Base-by-base conservation (phyloP, 2,329 filamentous ascomycete genomes). In the Pseudocercospora vitis region DNA sequence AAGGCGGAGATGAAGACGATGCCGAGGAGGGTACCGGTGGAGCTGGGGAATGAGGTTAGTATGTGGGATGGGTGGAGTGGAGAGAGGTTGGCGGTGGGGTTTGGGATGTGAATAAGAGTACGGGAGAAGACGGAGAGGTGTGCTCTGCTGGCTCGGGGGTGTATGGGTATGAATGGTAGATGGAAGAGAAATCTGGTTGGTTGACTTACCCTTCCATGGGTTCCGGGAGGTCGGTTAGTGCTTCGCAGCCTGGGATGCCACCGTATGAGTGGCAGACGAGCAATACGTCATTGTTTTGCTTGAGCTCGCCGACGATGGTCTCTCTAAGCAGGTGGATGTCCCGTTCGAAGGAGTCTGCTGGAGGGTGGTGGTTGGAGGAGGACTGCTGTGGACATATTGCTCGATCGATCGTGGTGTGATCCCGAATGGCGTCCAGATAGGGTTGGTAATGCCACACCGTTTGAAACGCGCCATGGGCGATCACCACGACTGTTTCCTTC, bases 1-100 rank as follows among this genome's bases (percentile, higher is more conserved):
- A 63, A 61, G 1, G 60, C 59, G 8, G 60, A 57, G 7, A 63
- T 54, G 47, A 59, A 63, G 40, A 63, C 57, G 4, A 61, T 58
- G 2, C 55, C 53, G 2, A 58, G 40, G n/a, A 63, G 42, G 19
- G 40, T 51, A 3, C 58, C 58, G 3, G 16, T 18, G 8, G 21
- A n/a, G n/a, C n/a, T n/a, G n/a, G n/a, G n/a, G n/a, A n/a, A n/a
- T n/a, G n/a, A n/a, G n/a, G n/a, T n/a, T n/a, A n/a, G n/a, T n/a
- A n/a, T n/a, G n/a, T n/a, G n/a, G n/a, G n/a, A n/a, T n/a, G n/a
- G n/a, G n/a, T n/a, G n/a, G n/a, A n/a, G n/a, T n/a, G n/a, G n/a
- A n/a, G n/a, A n/a, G n/a, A n/a, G n/a, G n/a, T n/a, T n/a, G n/a
- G n/a, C n/a, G n/a, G n/a, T n/a, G n/a, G n/a, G n/a, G n/a, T n/a